Base-by-base conservation (phyloP, 1,284 basidiomycete species). In the Lentinus polychrous region DNA sequence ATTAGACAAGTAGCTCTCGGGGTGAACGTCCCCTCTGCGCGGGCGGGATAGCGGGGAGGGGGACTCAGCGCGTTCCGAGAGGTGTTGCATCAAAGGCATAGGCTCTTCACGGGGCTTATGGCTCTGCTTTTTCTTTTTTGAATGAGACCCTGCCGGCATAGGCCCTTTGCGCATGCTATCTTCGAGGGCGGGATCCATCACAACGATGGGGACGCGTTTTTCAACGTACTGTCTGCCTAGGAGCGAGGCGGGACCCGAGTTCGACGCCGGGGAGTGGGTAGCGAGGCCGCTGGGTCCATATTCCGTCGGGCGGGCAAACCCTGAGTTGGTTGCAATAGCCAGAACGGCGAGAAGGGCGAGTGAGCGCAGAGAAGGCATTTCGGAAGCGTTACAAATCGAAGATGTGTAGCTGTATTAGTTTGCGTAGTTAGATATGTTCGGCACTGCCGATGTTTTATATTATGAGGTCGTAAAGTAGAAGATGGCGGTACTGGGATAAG, bases 181-280 rank as follows among this genome's bases (percentile, higher is more conserved):
- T 8, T 23, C 20, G 39, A 32, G 40, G 41, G 45, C 42, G 35
- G 49, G 43, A 37, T 48, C 31, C 48, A 56, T 45, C 33, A 49
- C 12, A 23, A 52, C 41, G 20, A 51, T 17, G 6, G 49, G 48
- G 23, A 40, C 53, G 32, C 53, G 45, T 37, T 52, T 49, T 31
- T 34, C 31, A 34, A 49, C 31, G 41, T 55, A 55, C 17, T 52
- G 51, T 34, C 52, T 43, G 6, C 54, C 54, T 11, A 53, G 48
- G 14, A 55, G 44, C n/a, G 50, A 49, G 2, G 42, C 33, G 6
- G 54, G 54, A 20, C 51, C 48, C 20, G 27, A 31, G n/a, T 47
- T 31, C 18, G 33, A 4, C n/a, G 27, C 23, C 18, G 41, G 8
- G 17, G 33, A 12, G 15, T 31, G 43, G 8, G 23, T 14, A 17